Base-by-base conservation (phyloP, 139 green algal genomes). In the Chlorella sorokiniana region DNA sequence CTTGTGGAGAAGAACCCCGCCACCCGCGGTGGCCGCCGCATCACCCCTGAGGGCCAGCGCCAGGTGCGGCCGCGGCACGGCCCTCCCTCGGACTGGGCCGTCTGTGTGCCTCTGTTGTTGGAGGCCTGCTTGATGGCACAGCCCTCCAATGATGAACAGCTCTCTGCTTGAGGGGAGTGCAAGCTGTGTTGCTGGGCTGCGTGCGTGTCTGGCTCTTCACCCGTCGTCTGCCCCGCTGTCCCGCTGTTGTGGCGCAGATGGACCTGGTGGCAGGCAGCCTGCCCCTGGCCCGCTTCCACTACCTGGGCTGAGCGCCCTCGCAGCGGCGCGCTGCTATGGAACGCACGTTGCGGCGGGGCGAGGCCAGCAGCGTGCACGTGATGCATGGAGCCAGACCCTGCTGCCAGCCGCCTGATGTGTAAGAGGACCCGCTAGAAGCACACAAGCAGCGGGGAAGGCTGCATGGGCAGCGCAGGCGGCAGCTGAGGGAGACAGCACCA, bases 11-110 rank as follows among this genome's bases (percentile, higher is more conserved):
- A 96, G 91, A 81, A 83, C 76, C 85, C 89, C 10, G 84, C 79
- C 42, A 65, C 82, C 48, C 94, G 96, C 86, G 94, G 94, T 76
- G 96, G 96, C 44, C 92, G 97, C 78, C 85, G 86, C 51, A 95
- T 99, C 82, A 97, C 96, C 22, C 65, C 91, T 52, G 87, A 92
- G 70, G 97, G 97, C 76, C 86, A 88, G 71, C 72, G 86, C 69
- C 77, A 88, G 69, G 62, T 76, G 76, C n/a, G n/a, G n/a, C n/a
- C n/a, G n/a, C n/a, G n/a, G n/a, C n/a, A n/a, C n/a, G n/a, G n/a
- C n/a, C n/a, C n/a, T n/a, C n/a, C n/a, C n/a, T n/a, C n/a, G n/a
- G n/a, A n/a, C n/a, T n/a, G n/a, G n/a, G n/a, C n/a, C n/a, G n/a
- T n/a, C n/a, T n/a, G n/a, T n/a, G n/a, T n/a, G n/a, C n/a, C n/a